Evolutionary conservation across 345 rosid species (phyloP), one percentile per base, ranked within the genome.

Genomic region (Populus alba): DNA sequence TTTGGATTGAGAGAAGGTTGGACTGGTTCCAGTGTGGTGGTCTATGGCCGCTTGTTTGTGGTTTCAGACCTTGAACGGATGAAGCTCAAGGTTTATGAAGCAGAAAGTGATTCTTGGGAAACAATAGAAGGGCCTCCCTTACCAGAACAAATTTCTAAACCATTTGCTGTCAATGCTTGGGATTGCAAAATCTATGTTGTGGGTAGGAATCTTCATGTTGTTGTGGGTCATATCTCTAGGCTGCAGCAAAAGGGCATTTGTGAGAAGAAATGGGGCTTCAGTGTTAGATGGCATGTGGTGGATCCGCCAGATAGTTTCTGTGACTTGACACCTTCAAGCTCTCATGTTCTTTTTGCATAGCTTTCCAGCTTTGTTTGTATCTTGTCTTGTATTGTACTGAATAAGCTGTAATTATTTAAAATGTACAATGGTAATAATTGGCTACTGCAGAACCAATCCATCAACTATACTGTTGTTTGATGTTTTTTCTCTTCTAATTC

Each of bases 21-120:
- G 98, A 92, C 97, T 3, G 98, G 98, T 71, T 90, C 97, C 2
- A 94, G 97, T 75, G 93, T 92, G 0, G 96, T 94, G 71, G 85
- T 91, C 16, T 85, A 91, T 27, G 94, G 87, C 17, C 87, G 85
- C 72, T 86, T 94, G 76, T 94, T 94, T 76, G 89, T 92, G 79
- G 97, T 94, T 20, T 88, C 96, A 1, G 97, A 94, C 78, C 86
- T 86, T 8, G 96, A 94, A 87, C 88, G 98, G 71, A 94, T 94
- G 98, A 94, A 94, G 81, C 90, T 94, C 73, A 94, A 94, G 85
- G 94, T 94, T 81, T 94, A 92, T 79, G 87, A 90, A 66, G 61
- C 82, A 11, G 86, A 85, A 66, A 43, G 55, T 11, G 98, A 92
- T 85, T 87, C 91, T 5, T 94, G 97, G 98, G 94, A 94, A 80